Evolutionary conservation across 345 rosid genomes (phyloP), one percentile per base, ranked within the genome.

Genomic region (Hibiscus syriacus): DNA sequence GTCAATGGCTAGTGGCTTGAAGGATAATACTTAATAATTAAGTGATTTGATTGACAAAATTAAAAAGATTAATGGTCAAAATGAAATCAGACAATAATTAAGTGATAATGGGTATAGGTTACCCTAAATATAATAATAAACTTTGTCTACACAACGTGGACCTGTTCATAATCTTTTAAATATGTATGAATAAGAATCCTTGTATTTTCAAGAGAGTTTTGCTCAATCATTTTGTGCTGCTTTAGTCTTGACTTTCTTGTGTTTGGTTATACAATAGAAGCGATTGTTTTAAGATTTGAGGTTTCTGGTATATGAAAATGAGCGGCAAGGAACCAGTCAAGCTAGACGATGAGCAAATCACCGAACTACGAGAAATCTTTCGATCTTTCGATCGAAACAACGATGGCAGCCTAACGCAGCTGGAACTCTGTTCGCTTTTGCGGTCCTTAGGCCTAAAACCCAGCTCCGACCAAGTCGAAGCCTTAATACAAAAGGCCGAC

Each of bases 321-420:
- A 83, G 82, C 76, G 73, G 72, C 76, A 83, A 80, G 73, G 76
- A 79, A 56, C 75, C 80, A 19, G 81, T 60, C 78, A 80, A 83
- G 80, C 80, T 87, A 57, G 88, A 87, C 60, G 96, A 89, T 2
- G 95, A 81, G 16, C 97, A 93, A 72, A 82, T 91, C 63, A 72
- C 86, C 1, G 96, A 93, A 66, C 86, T 93, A 13, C 90, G 88
- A 2, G 90, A 91, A 61, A 89, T 91, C 48, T 94, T 94, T 77
- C 86, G 96, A 11, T 84, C 96, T 7, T 94, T 94, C 34, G 99
- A 94, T 63, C 77, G 90, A 65, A 87, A 94, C 89, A 83, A 82
- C 20, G 97, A 94, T 68, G 99, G 99, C 0, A 87, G 97, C 76
- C 76, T 94, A 41, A 94, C 99, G 0, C 92, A 91, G 64, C 87